Conservation (phyloP, 1,284 basidiomycete genomes). For the Ceratobasidium sp. region DNA sequence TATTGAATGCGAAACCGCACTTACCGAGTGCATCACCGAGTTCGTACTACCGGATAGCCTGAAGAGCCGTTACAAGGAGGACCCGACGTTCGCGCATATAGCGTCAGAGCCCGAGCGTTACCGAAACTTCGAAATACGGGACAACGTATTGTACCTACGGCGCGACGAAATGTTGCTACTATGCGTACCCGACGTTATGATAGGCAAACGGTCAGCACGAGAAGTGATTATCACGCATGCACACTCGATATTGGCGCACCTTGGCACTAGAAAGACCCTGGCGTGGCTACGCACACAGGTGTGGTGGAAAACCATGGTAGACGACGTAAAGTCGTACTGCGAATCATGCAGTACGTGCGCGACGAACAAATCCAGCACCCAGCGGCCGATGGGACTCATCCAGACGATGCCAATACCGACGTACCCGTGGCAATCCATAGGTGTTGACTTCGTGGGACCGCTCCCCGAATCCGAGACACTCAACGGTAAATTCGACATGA, state of each 20-base stretch:
- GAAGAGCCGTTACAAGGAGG: background rate
- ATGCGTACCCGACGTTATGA: conserved; percentile 57
- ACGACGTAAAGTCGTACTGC: conserved; percentile 46
- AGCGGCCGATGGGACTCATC: conserved; percentile 47
- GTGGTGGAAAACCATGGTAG: conserved; percentile 51
- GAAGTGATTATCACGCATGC: conserved; percentile 41
- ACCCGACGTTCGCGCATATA: background rate
- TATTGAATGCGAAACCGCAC: too few relatives aligned
- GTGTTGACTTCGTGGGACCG: conserved; percentile 60
- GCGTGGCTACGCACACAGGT: conserved; percentile 40
- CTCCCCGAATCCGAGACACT: conserved; percentile 55
- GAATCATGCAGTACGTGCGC: conserved; percentile 38
- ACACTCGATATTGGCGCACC: conserved; percentile 46
- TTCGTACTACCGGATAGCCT: background rate
- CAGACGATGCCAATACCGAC: conserved; percentile 48
- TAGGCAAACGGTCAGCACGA: conserved; percentile 14
- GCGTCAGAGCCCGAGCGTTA: background rate
- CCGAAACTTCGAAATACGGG: background rate
- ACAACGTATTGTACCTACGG: conserved; percentile 14
- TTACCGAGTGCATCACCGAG: conserved; percentile 3
- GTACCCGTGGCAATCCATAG: conserved; percentile 52
- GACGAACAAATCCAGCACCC: conserved; percentile 36
- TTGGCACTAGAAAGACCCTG: conserved; percentile 49
- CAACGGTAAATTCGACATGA: conserved; percentile 54
- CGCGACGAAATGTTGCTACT: conserved; percentile 49